phyloP scores from a whole-genome alignment of 768 basidiomycete genomes.

The Boletus tylopilopsis region DNA sequence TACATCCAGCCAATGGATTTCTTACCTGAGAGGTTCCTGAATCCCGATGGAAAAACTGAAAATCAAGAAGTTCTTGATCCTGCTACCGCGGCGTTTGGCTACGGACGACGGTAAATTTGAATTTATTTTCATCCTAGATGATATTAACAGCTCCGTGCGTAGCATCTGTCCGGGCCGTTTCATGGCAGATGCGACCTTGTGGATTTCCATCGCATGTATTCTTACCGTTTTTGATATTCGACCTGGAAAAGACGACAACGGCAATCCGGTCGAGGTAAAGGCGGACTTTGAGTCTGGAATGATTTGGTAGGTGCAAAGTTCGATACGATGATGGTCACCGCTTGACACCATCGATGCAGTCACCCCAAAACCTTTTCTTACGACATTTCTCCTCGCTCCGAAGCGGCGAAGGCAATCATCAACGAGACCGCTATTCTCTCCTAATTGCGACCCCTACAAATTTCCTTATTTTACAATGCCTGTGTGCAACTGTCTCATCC shows the following conservation, averaged over 20 bases:
- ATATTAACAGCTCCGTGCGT: not conserved
- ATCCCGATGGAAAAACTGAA: slow-evolving; percentile 33
- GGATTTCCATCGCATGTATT: slow-evolving; percentile 31
- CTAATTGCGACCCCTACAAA: slow-evolving; percentile 6
- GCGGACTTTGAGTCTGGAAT: slow-evolving; percentile 28
- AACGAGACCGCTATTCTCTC: slow-evolving; percentile 26
- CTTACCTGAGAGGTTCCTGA: slow-evolving; percentile 38
- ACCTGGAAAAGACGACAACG: slow-evolving; percentile 19
- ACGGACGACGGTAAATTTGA: slow-evolving; percentile 31
- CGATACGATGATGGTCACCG: not conserved
- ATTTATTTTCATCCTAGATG: not conserved
- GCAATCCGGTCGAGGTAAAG: slow-evolving; percentile 14
- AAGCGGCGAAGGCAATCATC: slow-evolving; percentile 24
- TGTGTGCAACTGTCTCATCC: slow-evolving; percentile 69
- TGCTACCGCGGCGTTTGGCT: slow-evolving; percentile 31
- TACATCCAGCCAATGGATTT: slow-evolving; percentile 35
- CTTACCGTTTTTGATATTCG: slow-evolving; percentile 27
- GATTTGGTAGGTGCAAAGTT: slow-evolving; percentile 25
- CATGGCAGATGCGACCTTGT: slow-evolving; percentile 41
- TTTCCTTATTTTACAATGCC: slow-evolving; percentile 41
- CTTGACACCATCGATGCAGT: slow-evolving; percentile 15
- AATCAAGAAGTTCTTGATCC: slow-evolving; percentile 30
- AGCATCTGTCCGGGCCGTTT: slow-evolving; percentile 42
- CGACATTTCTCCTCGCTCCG: slow-evolving; percentile 30
- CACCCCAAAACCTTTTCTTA: slow-evolving; percentile 31